phyloP scores from a whole-genome alignment of 176 grass and related monocot genomes.

The Hordeum vulgare region DNA sequence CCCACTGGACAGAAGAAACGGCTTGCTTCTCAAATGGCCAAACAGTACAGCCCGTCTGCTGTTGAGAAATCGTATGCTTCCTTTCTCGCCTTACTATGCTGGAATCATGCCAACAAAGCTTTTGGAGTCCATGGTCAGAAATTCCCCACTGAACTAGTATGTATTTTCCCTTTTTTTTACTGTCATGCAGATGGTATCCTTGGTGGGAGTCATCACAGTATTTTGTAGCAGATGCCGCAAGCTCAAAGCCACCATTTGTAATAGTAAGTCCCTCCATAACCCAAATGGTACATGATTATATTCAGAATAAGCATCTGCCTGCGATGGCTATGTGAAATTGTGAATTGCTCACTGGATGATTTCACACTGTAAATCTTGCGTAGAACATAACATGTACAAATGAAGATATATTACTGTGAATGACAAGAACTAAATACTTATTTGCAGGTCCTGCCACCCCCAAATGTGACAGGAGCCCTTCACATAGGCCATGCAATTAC shows the following conservation, averaged over 20 bases:
- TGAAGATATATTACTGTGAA: background rate
- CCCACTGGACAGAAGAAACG: slow-evolving; percentile 51
- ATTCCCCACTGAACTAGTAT: background rate
- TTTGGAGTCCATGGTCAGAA: background rate
- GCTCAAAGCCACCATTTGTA: slow-evolving; percentile 70
- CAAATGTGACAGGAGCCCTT: slow-evolving; percentile 43
- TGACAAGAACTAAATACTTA: background rate
- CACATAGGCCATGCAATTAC: slow-evolving; percentile 80
- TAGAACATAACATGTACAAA: background rate
- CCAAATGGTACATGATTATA: background rate
- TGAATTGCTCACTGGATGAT: background rate
- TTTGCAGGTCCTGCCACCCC: slow-evolving; percentile 47
- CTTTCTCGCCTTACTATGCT: background rate
- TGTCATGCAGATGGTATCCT: slow-evolving; percentile 60
- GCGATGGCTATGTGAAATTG: background rate
- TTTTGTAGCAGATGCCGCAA: slow-evolving; percentile 59
- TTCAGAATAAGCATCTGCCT: background rate
- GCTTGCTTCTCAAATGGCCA: slow-evolving; percentile 63
- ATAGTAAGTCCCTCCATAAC: slow-evolving; percentile 44
- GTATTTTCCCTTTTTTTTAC: background rate
- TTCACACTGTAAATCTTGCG: background rate
- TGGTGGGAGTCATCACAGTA: slow-evolving; percentile 76
- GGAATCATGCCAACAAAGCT: background rate
- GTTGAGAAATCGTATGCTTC: slow-evolving; percentile 67
- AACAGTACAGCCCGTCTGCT: slow-evolving; percentile 57